Conservation (phyloP, 768 basidiomycete species). For the Podaxis sp. region DNA sequence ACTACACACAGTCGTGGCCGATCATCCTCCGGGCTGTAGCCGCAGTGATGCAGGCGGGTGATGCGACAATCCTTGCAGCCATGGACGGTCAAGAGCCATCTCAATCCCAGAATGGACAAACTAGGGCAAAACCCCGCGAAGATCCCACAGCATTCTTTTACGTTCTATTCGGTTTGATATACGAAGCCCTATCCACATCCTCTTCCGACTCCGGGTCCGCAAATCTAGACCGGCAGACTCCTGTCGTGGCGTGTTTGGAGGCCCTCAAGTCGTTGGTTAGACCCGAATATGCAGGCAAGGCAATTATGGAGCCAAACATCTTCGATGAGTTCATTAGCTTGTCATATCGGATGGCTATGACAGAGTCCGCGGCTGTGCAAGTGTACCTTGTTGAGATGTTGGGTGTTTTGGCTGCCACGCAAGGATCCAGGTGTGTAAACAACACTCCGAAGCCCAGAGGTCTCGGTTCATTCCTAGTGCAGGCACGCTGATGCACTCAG, state of each 20-base stretch:
- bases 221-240: constrained; percentile 38
- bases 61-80: constrained; percentile 68
- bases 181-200: constrained; percentile 75
- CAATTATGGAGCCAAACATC: constrained; percentile 74
- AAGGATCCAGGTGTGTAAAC: constrained; percentile 25
- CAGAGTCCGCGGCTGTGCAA: constrained; percentile 73
- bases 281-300: constrained; percentile 78
- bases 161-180: constrained; percentile 90
- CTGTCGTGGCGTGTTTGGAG: constrained; percentile 64
- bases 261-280: constrained; percentile 79
- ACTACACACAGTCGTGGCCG: constrained; percentile 82
- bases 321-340: constrained; percentile 90
- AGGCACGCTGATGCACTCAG: constrained; percentile 36
- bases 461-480: background rate
- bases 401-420: constrained; percentile 50
- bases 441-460: background rate
- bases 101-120: constrained; percentile 22
- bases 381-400: constrained; percentile 71
- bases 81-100: constrained; percentile 70
- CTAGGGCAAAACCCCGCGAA: constrained; percentile 43
- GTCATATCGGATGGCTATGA: constrained; percentile 88
- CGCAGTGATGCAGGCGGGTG: constrained; percentile 67
- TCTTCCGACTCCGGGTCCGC: constrained; percentile 54
- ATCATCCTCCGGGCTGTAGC: constrained; percentile 85
- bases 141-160: constrained; percentile 78